A percentile compares a stretch with the other conserved stretches of the same genome.
These are phyloP conservation scores for Filosporella fistucella DNA, from an alignment of 495 filamentous ascomycete genomes.

Conservation along the genomic window DNA sequence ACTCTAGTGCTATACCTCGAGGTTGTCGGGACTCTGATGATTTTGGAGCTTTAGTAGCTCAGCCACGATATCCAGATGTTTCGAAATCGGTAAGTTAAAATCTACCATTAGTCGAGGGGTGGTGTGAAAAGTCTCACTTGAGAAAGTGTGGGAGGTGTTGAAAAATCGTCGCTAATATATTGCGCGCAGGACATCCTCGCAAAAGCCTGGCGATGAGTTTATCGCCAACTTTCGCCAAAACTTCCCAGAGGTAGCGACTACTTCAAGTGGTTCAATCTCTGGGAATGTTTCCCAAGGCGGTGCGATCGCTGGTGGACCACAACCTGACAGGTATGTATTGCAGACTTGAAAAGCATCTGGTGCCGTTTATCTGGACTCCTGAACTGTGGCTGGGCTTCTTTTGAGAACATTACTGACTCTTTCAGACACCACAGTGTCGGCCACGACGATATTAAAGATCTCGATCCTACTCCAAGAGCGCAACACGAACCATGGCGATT, in stretches of 20 bases:
- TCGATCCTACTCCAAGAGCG: slow-evolving; percentile 73
- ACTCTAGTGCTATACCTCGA: no score
- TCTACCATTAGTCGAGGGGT: no score
- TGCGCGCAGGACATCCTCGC: slow-evolving; percentile 63
- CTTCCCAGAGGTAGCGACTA: slow-evolving; percentile 59
- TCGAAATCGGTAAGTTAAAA: slow-evolving; percentile 27
- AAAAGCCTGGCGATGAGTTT: slow-evolving; percentile 83
- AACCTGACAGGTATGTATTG: slow-evolving; percentile 45
- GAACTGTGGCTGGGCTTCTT: neutral
- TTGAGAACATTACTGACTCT: slow-evolving; percentile 25
- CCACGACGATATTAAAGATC: slow-evolving; percentile 61
- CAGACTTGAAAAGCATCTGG: slow-evolving; percentile 11
- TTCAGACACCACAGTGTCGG: slow-evolving; percentile 18
- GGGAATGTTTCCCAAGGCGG: slow-evolving; percentile 33
- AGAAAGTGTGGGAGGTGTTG: neutral
- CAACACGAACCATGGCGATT: slow-evolving; percentile 76
- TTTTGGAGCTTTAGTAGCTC: slow-evolving; percentile 13
- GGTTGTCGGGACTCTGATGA: slow-evolving; percentile 10
- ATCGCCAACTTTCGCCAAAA: slow-evolving; percentile 77
- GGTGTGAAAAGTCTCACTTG: no score
- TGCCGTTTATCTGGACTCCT: slow-evolving; percentile 10
- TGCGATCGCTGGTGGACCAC: slow-evolving; percentile 32
- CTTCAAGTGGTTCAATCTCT: slow-evolving; percentile 22
- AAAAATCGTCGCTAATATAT: slow-evolving; percentile 4
- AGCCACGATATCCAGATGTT: slow-evolving; percentile 24